These are phyloP conservation scores for Eremochloa ophiuroides DNA, from an alignment of 176 grass and related monocot genomes.

Conservation along the genomic window DNA sequence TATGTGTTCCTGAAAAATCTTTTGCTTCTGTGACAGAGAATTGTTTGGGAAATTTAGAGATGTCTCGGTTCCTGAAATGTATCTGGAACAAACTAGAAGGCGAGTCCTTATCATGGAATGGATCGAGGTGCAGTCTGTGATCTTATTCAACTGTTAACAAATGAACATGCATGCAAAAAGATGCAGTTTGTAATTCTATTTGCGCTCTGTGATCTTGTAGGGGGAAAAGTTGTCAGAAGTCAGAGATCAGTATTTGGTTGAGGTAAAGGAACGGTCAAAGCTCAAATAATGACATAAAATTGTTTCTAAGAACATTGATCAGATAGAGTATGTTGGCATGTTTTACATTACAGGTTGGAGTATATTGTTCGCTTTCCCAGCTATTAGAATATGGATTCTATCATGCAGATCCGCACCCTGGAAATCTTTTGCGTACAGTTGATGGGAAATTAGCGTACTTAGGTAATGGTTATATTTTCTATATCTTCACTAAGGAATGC, in stretches of 20 bases:
- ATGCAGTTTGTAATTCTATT: conserved; percentile 2
- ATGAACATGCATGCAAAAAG: neutral
- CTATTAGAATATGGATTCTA: conserved; percentile 99
- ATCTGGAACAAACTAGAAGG: conserved; percentile 68
- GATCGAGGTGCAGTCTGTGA: conserved; percentile 65
- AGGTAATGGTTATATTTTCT: conserved; percentile 46
- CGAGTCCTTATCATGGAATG: conserved; percentile 93
- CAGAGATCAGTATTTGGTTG: conserved; percentile 92
- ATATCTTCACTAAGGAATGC: neutral
- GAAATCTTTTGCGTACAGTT: conserved; percentile 89
- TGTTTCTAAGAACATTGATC: conserved; percentile 7
- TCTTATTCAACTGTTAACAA: conserved; percentile 25
- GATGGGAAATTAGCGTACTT: conserved; percentile 93
- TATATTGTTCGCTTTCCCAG: conserved; percentile 96
- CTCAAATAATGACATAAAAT: neutral
- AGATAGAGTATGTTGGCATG: conserved; percentile 12
- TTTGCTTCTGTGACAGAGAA: conserved; percentile 49
- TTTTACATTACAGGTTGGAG: conserved; percentile 69
- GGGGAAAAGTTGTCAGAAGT: conserved; percentile 74
- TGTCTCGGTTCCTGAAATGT: conserved; percentile 88
- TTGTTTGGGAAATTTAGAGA: conserved; percentile 83
- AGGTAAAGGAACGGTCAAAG: conserved; percentile 44
- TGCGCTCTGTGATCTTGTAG: conserved; percentile 25
- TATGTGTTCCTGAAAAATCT: neutral
- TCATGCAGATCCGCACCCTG: conserved; percentile 96